A percentile compares a stretch with the other conserved stretches of the same genome.
Evolutionary conservation across 2,329 filamentous ascomycete genomes (phyloP).

Genomic region (Parasarocladium wereldwijsianum): DNA sequence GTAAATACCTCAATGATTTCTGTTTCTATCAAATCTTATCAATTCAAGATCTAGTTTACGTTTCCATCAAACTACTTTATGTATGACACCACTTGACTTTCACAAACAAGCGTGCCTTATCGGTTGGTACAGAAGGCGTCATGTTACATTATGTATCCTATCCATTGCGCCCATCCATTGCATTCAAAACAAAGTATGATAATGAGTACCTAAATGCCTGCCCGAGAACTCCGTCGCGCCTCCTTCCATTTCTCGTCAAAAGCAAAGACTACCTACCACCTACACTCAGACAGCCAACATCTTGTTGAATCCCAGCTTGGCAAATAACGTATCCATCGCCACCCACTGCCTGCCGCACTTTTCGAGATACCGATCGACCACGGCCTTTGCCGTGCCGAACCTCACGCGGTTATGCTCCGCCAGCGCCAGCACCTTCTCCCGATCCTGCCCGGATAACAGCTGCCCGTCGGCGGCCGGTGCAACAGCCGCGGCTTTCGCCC

Average conservation of each 20-base stretch:
- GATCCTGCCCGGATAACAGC: conserved; percentile 34
- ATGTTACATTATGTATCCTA: no score
- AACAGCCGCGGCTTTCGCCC: conserved; percentile 42
- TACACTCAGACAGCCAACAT: conserved; percentile 6
- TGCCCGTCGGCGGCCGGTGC: conserved; percentile 23
- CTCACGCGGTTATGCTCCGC: conserved; percentile 70
- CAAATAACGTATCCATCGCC: conserved; percentile 80
- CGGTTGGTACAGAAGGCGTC: no score
- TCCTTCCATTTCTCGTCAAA: background rate
- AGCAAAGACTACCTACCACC: background rate
- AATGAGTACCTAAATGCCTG: no score
- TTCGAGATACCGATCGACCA: conserved; percentile 72
- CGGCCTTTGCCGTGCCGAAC: conserved; percentile 60
- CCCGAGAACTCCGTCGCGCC: background rate
- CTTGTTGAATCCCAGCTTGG: conserved; percentile 43
- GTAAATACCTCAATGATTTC: no score
- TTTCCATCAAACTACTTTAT: no score
- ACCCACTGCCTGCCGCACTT: conserved; percentile 90
- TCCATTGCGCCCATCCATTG: no score
- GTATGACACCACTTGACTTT: no score
- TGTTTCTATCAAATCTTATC: no score
- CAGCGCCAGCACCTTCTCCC: conserved; percentile 53
- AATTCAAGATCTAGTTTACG: no score
- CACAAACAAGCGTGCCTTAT: no score
- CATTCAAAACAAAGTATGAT: no score